Base-by-base conservation (phyloP, 805 yeast species). In the Clavispora santaluciae region DNA sequence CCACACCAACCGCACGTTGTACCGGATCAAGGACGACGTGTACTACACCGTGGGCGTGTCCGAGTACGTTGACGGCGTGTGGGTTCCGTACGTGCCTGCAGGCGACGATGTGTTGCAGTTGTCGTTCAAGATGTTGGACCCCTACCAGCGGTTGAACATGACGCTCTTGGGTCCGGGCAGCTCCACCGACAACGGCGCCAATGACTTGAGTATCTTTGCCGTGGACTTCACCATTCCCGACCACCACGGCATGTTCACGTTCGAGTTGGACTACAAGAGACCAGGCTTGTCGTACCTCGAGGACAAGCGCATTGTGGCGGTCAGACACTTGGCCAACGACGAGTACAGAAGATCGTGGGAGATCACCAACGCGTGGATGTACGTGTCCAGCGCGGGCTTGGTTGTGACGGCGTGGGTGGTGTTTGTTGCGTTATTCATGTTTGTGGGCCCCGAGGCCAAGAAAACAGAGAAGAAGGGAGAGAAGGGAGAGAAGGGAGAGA, bases 231-330 rank as follows among this genome's bases (percentile, higher is more conserved):
- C 73, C 35, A 64, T 88, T 28, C 99, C 99, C 17, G 97, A 91
- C 62, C 96, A 89, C 56, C 96, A 93, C 63, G 99, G 99, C 42
- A 85, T 93, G 76, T 93, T 89, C 68, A 86, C 96, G 2, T 89
- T 86, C 60, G 73, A 74, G 46, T 72, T 85, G 35, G 83, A 85
- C 54, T 90, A 90, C 69, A 76, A 76, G 60, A 80, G 95, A 57
- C 70, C 77, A 11, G 98, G 98, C 5, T 72, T 73, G 53, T 72
- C 86, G 18, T 89, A 72, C 61, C 59, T 91, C 39, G 70, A 70
- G 21, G 86, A 83, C 53, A 73, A 76, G 46, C 73, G 74, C 40
- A 80, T 84, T 15, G 87, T 88, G 40, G 81, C 98, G 2, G 81
- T 93, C 35, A 81, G 98, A 62, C 98, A 93, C 63, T 75, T 86